A percentile compares a stretch with the other conserved stretches of the same genome.
Conservation (phyloP, 2,329 filamentous ascomycete species). For the Monilinia fructicola region DNA sequence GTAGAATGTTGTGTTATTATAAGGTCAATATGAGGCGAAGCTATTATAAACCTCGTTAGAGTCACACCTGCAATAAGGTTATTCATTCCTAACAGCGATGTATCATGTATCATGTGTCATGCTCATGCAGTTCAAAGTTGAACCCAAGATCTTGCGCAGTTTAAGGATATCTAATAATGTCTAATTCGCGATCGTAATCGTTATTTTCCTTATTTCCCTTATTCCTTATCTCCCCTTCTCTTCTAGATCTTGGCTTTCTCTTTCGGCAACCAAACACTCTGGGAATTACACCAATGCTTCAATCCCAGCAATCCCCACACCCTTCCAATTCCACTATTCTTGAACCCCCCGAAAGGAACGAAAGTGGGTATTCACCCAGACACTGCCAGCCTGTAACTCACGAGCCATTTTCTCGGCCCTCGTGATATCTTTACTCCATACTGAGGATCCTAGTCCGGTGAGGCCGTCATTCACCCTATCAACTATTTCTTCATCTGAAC, state of each 20-base stretch:
- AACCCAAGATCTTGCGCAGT: neutral
- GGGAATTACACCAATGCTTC: slow-evolving; percentile 21
- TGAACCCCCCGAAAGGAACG: slow-evolving; percentile 43
- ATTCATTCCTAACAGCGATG: no score
- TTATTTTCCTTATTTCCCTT: no score
- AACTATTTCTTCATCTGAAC: slow-evolving; percentile 51
- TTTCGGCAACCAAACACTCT: slow-evolving; percentile 22
- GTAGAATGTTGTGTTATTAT: no score
- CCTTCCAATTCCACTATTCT: slow-evolving; percentile 40
- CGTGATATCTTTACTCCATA: slow-evolving; percentile 55
- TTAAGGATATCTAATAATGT: neutral
- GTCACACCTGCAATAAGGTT: no score
- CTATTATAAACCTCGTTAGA: no score
- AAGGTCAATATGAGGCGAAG: no score
- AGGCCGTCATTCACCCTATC: slow-evolving; percentile 52
- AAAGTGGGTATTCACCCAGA: slow-evolving; percentile 59
- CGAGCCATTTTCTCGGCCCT: slow-evolving; percentile 53
- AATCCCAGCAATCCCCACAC: slow-evolving; percentile 29
- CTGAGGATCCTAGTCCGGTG: slow-evolving; percentile 55
- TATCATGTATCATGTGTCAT: no score
- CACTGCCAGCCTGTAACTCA: slow-evolving; percentile 55
- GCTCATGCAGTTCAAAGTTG: neutral
- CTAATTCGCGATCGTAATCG: neutral
- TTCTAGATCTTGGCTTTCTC: neutral
- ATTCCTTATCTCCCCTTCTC: no score